phyloP scores from a whole-genome alignment of 164 flowering plant genomes.

The Berberis thunbergii region DNA sequence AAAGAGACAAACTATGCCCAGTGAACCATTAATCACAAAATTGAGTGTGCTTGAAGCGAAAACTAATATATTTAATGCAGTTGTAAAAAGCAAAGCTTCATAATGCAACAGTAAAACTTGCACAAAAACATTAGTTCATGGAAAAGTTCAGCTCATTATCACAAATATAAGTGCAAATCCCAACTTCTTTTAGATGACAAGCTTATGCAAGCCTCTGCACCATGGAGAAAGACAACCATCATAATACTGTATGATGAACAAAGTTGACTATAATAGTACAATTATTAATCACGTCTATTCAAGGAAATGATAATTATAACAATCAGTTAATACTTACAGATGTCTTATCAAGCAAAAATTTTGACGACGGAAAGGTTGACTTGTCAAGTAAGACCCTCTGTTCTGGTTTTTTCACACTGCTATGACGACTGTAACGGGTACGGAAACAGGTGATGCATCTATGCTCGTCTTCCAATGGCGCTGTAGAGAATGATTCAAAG shows the following conservation, averaged over 20 bases:
- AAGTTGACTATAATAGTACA: not conserved
- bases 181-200: too few species aligned
- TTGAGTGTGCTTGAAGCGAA: too few species aligned
- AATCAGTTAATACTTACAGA: constrained; percentile 29
- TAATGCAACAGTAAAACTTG: too few species aligned
- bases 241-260: not conserved
- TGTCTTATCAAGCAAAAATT: constrained; percentile 12
- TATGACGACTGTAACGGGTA: constrained; percentile 13
- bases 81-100: too few species aligned
- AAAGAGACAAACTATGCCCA: too few species aligned
- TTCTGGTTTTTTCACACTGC: constrained; percentile 10
- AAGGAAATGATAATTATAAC: not conserved
- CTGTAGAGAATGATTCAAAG: constrained; percentile 11
- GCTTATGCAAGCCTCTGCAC: too few species aligned
- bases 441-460: constrained; percentile 32
- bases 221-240: too few species aligned
- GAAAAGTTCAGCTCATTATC: too few species aligned
- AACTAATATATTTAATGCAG: too few species aligned
- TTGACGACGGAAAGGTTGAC: constrained; percentile 32
- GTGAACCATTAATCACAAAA: too few species aligned
- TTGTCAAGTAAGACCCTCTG: constrained; percentile 40
- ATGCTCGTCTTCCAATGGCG: constrained; percentile 12
- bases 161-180: too few species aligned
- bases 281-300: not conserved
- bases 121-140: too few species aligned